Evolutionary conservation across 1,284 basidiomycete genomes (phyloP).

Genomic region (Papiliotrema flavescens): DNA sequence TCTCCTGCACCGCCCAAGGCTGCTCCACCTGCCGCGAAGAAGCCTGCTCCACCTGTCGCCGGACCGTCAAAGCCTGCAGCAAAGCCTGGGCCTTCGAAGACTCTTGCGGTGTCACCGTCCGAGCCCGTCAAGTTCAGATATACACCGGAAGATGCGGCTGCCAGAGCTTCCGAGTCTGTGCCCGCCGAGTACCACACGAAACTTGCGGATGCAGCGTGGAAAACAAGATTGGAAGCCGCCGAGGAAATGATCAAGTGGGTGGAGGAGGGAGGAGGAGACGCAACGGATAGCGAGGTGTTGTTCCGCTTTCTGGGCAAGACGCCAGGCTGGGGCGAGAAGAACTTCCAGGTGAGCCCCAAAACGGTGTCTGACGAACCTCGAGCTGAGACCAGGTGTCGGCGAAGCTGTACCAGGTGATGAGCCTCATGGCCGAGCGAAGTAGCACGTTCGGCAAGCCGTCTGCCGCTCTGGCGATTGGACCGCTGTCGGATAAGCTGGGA

Average conservation of each 20-base stretch:
- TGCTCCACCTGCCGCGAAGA: constrained; percentile 13
- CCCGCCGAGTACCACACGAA: constrained; percentile 69
- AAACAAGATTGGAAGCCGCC: constrained; percentile 78
- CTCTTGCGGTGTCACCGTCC: constrained; percentile 55
- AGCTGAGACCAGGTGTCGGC: constrained; percentile 65
- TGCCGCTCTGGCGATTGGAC: constrained; percentile 75
- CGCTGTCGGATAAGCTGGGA: constrained; percentile 90
- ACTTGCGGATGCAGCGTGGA: constrained; percentile 87
- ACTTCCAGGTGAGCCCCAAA: constrained; percentile 73
- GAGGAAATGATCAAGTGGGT: constrained; percentile 85
- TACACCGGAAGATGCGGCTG: constrained; percentile 87
- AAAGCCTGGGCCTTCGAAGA: constrained; percentile 56
- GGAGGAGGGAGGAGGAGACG: constrained; percentile 58
- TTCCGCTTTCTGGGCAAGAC: constrained; percentile 89
- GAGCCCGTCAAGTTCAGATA: constrained; percentile 91
- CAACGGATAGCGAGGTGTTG: constrained; percentile 82
- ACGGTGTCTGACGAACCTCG: too few relatives aligned
- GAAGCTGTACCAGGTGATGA: constrained; percentile 77
- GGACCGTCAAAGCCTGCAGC: constrained; percentile 38
- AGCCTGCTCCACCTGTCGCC: constrained; percentile 19
- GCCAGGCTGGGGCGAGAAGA: constrained; percentile 93
- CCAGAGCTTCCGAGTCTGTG: constrained; percentile 68
- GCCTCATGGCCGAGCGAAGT: constrained; percentile 68
- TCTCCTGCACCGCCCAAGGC: constrained; percentile 5
- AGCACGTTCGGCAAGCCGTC: constrained; percentile 83